Evolutionary conservation across 257 asterid genomes (phyloP).

Genomic region (Leonotis leonurus): DNA sequence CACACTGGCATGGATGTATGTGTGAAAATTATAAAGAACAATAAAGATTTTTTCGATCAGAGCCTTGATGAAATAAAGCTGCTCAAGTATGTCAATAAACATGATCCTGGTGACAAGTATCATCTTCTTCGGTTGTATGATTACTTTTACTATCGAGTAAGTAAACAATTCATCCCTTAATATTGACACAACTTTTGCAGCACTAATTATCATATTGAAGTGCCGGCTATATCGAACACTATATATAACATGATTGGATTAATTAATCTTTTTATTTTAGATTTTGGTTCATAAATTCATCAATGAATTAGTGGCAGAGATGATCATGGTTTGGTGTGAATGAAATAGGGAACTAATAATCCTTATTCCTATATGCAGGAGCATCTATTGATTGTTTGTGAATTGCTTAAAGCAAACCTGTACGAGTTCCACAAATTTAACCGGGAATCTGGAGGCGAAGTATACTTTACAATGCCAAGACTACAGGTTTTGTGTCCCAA

Average conservation of each 20-base stretch:
- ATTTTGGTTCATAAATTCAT: neutral
- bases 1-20: conserved; percentile 99
- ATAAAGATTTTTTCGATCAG: conserved; percentile 96
- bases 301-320: neutral
- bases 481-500: conserved; percentile 60
- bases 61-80: conserved; percentile 99
- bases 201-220: neutral
- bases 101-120: conserved; percentile 96
- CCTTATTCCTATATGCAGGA: conserved; percentile 48
- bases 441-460: conserved; percentile 99
- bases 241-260: neutral
- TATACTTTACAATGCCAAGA: conserved; percentile 97
- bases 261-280: neutral
- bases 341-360: too few relatives aligned
- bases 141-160: conserved; percentile 91
- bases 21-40: conserved; percentile 93
- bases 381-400: conserved; percentile 91
- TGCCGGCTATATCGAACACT: neutral
- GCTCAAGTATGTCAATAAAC: conserved; percentile 93
- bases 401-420: conserved; percentile 93
- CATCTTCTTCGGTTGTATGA: conserved; percentile 92
- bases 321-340: conserved; percentile 10
- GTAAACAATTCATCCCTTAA: conserved; percentile 23
- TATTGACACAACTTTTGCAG: neutral
- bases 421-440: conserved; percentile 94